A percentile compares a stretch with the other conserved stretches of the same genome.
phyloP scores from a whole-genome alignment of 2,329 filamentous ascomycete species.

The Rhexocercosporidium sp. region DNA sequence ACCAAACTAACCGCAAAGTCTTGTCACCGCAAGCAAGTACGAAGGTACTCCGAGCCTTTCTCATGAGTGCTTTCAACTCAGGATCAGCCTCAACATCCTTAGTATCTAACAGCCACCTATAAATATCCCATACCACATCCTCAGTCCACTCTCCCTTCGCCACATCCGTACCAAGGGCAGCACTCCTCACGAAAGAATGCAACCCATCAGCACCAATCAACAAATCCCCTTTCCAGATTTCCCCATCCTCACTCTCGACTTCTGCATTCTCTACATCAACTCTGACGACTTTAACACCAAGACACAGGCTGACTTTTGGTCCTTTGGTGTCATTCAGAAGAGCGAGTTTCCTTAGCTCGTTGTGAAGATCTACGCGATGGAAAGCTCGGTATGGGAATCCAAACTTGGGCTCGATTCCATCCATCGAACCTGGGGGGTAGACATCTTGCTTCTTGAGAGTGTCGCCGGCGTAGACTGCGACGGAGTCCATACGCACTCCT shows the following conservation, averaged over 20 bases:
- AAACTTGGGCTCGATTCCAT: not conserved
- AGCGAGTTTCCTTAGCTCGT: not conserved
- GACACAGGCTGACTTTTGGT: not conserved
- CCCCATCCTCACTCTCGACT: not conserved
- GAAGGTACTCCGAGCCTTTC: not conserved
- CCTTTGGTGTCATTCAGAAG: not conserved
- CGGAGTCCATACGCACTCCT: not conserved
- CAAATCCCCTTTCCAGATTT: not conserved
- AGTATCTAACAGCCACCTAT: not conserved
- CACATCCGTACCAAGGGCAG: not conserved
- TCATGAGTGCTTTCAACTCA: not conserved
- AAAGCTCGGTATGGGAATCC: not conserved
- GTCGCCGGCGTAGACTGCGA: not conserved
- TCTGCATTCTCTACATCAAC: not conserved
- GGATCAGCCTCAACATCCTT: not conserved
- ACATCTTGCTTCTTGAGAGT: not conserved
- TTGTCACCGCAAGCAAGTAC: not conserved
- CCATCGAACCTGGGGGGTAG: not conserved
- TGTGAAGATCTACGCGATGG: not conserved
- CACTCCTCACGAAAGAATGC: not conserved
- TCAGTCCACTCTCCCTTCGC: not conserved
- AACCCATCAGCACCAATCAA: not conserved
- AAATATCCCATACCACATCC: not conserved
- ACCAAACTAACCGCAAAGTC: slow-evolving; percentile 14
- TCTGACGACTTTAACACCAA: not conserved